These are phyloP conservation scores for Cryptococcus hybrid DNA, from an alignment of 1,284 basidiomycete species.

Conservation along the genomic window DNA sequence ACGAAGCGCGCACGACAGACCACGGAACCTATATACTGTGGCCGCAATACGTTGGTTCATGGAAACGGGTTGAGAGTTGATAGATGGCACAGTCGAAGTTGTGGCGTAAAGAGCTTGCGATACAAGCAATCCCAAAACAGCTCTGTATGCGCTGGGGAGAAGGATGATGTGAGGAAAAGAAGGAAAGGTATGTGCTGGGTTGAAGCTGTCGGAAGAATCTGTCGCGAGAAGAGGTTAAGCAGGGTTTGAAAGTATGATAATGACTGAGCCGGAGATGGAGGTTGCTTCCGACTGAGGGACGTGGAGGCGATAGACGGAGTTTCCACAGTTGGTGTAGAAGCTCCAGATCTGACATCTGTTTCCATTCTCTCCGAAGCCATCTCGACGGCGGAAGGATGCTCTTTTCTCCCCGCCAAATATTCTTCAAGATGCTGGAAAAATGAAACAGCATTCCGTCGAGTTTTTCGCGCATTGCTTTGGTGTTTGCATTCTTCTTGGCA, in stretches of 20 bases:
- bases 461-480: constrained; percentile 84
- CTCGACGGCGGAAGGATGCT: constrained; percentile 26
- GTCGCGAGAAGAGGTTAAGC: constrained; percentile 87
- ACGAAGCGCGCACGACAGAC: constrained; percentile 89
- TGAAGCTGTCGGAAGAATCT: constrained; percentile 92
- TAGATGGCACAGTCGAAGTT: too few relatives aligned
- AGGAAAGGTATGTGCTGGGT: constrained; percentile 98
- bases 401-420: constrained; percentile 31
- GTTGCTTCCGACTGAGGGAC: constrained; percentile 13
- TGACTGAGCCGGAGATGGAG: constrained; percentile 32
- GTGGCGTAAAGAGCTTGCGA: constrained; percentile 82
- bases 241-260: constrained; percentile 76
- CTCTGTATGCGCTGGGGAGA: constrained; percentile 85
- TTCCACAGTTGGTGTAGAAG: constrained; percentile 33
- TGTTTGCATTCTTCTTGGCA: constrained; percentile 60
- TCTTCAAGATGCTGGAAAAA: constrained; percentile 71
- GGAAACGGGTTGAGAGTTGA: constrained; percentile 27
- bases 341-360: constrained; percentile 23
- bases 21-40: constrained; percentile 88
- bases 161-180: constrained; percentile 90
- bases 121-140: constrained; percentile 91
- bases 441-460: constrained; percentile 84
- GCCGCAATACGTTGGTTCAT: constrained; percentile 67
- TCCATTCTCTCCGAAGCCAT: constrained; percentile 30
- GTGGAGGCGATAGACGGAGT: constrained; percentile 17